Evolutionary conservation across 2,329 filamentous ascomycete species (phyloP), one percentile per base, ranked within the genome.

Genomic region (Fusarium sp.): DNA sequence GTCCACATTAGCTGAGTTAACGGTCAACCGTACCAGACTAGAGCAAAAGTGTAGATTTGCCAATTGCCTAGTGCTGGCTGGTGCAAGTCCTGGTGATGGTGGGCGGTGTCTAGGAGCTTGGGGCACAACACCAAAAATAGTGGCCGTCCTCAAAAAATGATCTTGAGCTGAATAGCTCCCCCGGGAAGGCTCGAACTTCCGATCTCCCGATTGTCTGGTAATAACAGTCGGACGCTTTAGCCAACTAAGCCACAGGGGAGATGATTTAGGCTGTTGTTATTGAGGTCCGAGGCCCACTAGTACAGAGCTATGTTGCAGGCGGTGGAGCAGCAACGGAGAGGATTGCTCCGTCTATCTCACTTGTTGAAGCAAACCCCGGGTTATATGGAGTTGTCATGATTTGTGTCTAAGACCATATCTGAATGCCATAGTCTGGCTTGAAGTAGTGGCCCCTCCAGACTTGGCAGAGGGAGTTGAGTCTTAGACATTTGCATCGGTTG

Each of bases 171-270:
- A 60, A 24, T 63, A 63, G 16, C 70, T 78, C 77, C 76, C 76
- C 77, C 76, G 77, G 76, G 72, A 78, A 78, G 77, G 77, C 70
- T 78, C 77, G 77, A 78, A 78, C 77, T 78, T 77, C 73, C 75
- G 77, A 78, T 78, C 77, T 78, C 76, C 74, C 76, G 77, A 78
- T 78, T 74, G 72, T 75, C 74, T 76, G 64, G 88, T 59, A 59
- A 35, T 63, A 63, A 89, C 87, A 89, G 87, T 88, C 87, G 85
- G 84, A 89, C 87, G 87, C 87, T 87, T 87, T 89, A 88, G 86
- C 87, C 87, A 88, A 87, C 79, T 85, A 83, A 73, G 83, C 83
- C 82, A 90, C 65, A 65, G 70, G 69, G 72, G 72, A 72, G 31
- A 22, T 64, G 45, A 24, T 41, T 54, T 54, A n/a, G 33, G 22